Evolutionary conservation across 495 filamentous ascomycete genomes (phyloP).

Genomic region (Endocarpon pusillum): DNA sequence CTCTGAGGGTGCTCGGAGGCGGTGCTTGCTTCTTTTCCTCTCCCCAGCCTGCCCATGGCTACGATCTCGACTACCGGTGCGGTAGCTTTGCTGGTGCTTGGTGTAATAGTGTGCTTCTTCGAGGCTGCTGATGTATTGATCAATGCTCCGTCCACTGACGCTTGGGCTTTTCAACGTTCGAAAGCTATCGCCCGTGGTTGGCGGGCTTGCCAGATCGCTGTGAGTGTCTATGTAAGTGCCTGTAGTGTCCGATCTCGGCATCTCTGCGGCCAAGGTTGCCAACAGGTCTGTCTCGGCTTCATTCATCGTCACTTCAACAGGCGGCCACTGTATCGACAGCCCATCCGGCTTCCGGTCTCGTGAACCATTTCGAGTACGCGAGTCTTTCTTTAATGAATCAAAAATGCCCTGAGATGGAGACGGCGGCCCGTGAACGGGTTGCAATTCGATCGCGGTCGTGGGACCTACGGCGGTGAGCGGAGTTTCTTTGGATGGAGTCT

Average conservation of each 20-base stretch:
- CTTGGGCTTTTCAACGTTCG: conserved; percentile 32
- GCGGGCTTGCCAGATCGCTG: conserved; percentile 29
- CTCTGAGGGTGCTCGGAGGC: conserved; percentile 42
- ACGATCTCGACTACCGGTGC: conserved; percentile 40
- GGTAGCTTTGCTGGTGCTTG: conserved; percentile 33
- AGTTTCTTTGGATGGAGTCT: conserved; percentile 21
- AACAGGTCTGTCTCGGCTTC: conserved; percentile 5
- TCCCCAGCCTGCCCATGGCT: conserved; percentile 32
- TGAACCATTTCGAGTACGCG: conserved; percentile 48
- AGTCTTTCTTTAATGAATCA: conserved; percentile 38
- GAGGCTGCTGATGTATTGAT: conserved; percentile 77
- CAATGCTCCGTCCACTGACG: conserved; percentile 47
- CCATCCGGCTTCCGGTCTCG: conserved; percentile 68
- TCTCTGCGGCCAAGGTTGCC: not conserved
- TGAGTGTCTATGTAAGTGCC: not conserved
- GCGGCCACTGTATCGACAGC: conserved; percentile 54
- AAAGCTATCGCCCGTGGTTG: conserved; percentile 29
- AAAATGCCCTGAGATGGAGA: conserved; percentile 40
- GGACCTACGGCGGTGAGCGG: conserved; percentile 39
- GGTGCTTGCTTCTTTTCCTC: conserved; percentile 27
- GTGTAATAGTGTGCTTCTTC: conserved; percentile 55
- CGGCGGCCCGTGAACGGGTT: conserved; percentile 34
- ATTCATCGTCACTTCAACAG: conserved; percentile 26
- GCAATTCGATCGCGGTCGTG: conserved; percentile 21
- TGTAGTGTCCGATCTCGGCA: conserved; percentile 5